These are phyloP conservation scores for Singerocomus inundabilis DNA, from an alignment of 1,284 basidiomycete species.

Conservation along the genomic window DNA sequence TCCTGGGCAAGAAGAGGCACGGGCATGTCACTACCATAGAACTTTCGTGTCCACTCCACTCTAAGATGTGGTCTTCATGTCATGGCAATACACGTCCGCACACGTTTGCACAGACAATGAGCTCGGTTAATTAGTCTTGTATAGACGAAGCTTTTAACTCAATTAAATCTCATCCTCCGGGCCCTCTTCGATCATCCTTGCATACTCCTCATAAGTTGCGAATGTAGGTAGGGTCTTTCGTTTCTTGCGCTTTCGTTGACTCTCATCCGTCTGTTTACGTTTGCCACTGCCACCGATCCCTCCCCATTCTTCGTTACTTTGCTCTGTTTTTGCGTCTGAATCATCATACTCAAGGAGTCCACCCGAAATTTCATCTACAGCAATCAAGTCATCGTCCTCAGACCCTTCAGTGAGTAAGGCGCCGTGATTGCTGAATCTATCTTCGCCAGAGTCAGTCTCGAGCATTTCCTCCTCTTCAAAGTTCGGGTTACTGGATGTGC, in stretches of 20 bases:
- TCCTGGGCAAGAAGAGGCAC: too few relatives aligned
- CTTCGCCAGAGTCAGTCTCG: conserved; percentile 26
- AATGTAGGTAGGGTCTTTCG: conserved; percentile 79
- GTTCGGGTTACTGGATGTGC: conserved; percentile 34
- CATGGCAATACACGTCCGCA: too few relatives aligned
- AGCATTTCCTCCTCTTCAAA: conserved; percentile 28
- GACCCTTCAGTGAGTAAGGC: conserved; percentile 64
- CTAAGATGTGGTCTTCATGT: too few relatives aligned
- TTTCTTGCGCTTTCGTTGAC: conserved; percentile 66
- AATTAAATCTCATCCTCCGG: conserved; percentile 28
- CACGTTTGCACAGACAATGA: too few relatives aligned
- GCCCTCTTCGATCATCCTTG: conserved; percentile 82
- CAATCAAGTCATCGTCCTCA: conserved; percentile 65
- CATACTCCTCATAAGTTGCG: conserved; percentile 94
- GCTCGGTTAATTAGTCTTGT: too few relatives aligned
- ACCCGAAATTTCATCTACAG: conserved; percentile 51
- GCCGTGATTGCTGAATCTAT: conserved; percentile 32
- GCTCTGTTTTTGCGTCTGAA: conserved; percentile 43
- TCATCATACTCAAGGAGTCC: conserved; percentile 62
- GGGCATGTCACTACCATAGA: too few relatives aligned
- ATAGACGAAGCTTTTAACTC: too few relatives aligned
- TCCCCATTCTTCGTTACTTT: conserved; percentile 48
- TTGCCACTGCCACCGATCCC: conserved; percentile 40
- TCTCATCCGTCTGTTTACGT: conserved; percentile 52
- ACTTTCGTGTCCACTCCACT: too few relatives aligned